Evolutionary conservation across 2,329 filamentous ascomycete genomes (phyloP), one percentile per base, ranked within the genome.

Genomic region (Epicoccum sorghinum): DNA sequence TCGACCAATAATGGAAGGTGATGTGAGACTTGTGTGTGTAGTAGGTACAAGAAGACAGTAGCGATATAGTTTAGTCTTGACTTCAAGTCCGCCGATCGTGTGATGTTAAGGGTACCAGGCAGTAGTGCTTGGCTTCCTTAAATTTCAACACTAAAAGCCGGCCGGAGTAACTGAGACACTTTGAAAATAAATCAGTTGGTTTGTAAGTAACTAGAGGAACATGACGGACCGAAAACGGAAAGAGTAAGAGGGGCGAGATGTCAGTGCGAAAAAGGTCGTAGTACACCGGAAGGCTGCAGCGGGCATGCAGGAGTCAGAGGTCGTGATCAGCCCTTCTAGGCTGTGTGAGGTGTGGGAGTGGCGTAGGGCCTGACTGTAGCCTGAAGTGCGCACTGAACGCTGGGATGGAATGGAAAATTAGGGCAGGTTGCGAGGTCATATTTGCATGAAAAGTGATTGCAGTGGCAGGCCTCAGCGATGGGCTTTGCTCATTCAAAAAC

Each of bases 351-450:
- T 55, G 70, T 70, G 67, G 65, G 66, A 65, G 62, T 46, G 56
- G 57, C 60, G 58, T 27, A 52, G 59, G 64, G 56, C 58, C 57
- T 58, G 63, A 65, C 47, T 68, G 70, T 59, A 72, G 70, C 69
- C 70, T 72, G 68, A 61, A 61, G 14, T 50, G 42, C 46, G 44
- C 30, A 47, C 36, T 33, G 43, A 22, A 46, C 27, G 30, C 40
- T 41, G 32, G 14, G 12, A 25, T 30, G 30, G 22, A 7, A 22
- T 24, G n/a, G 24, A 35, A 35, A 43, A 18, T 5, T n/a, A 23
- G 25, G 37, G 36, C 24, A n/a, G 41, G 14, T 8, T 27, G 52
- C 35, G 42, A 25, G 46, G 32, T 3, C 52, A 55, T 55, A 46
- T 50, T 47, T 50, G 41, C 27, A 42, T 35, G 36, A 52, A 47